Base-by-base conservation (phyloP, 2,329 filamentous ascomycete genomes). In the Lasiodiplodia sp. region DNA sequence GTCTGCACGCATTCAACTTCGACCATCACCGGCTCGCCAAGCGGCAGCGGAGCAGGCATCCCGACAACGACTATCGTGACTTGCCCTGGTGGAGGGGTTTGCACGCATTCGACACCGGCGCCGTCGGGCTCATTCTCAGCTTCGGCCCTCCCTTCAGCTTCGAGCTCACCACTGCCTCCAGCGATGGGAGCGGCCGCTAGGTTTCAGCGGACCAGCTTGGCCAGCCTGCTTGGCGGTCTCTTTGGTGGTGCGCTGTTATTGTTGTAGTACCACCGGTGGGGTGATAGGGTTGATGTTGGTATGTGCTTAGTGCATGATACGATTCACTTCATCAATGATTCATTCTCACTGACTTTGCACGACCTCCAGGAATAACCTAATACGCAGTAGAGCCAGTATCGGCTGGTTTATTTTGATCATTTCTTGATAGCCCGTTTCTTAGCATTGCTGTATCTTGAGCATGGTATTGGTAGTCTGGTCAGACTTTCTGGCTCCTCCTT, bases 1-100 rank as follows among this genome's bases (percentile, higher is more conserved):
- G 55, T 34, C n/a, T 64, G 60, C 44, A 52, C 47, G 16, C 60
- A 64, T 34, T 37, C 44, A n/a, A 52, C 60, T 14, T 37, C 40
- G 11, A 37, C 28, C 7, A 52, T 38, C 18, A 52, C 60, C 18
- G 31, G 47, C 16, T 37, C 55, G n/a, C 10, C 34, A n/a, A 25
- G 18, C 14, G 55, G 12, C 37, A 28, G 23, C 38, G 37, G 34
- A 23, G 28, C 14, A 11, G 25, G 18, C 2, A 49, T 51, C 40
- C 40, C 25, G 5, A 64, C 60, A n/a, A 64, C 60, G 47, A 64
- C 44, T 2, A n/a, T 64, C 12, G 47, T 31, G n/a, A 52, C 28
- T 5, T 64, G 60, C 23, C 60, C 60, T 11, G 60, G 60, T 11
- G 28, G 44, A 5, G 25, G n/a, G 2, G 14, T 16, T 11, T 64